Evolutionary conservation across 2,329 filamentous ascomycete genomes (phyloP), one percentile per base, ranked within the genome.

Genomic region (Bisporella sp.): DNA sequence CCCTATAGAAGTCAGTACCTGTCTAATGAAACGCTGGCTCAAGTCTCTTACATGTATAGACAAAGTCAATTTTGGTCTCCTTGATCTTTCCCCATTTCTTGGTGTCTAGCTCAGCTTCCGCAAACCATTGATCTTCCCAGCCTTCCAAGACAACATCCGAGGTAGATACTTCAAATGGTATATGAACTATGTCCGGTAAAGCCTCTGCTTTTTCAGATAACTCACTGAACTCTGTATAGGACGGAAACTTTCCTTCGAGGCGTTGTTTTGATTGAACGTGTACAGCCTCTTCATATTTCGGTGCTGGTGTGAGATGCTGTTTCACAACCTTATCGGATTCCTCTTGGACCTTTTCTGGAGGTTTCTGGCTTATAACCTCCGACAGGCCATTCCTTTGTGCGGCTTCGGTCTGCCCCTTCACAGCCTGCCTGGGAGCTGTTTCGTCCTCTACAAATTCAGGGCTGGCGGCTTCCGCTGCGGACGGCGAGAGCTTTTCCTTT

Each of bases 1-100:
- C 70, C 57, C 57, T 59, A 2, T 6, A 8, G 11, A 35, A 29
- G 5, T 54, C n/a, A 54, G 39, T 35, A 41, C 13, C 32, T 46
- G 9, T 7, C 37, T 35, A 32, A 8, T 11, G 30, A 12, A 12
- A 29, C 8, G 13, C 33, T 1, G n/a, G 9, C 12, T 5, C 3
- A 5, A 29, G 12, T 12, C 31, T 13, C 55, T 58, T 50, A 56
- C 70, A 71, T 60, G 68, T 69, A 50, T 71, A 71, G 7, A 72
- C 66, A 56, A 72, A 72, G 54, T 72, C 69, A 50, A 72, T 70
- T 47, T 68, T 70, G 9, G 70, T 64, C 52, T 72, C 70, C 3
- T 57, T 50, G 31, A 71, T 54, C 31, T 60, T 63, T 4, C 64
- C 66, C 39, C 62, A 54, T 45, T 55, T 61, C 11, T 62, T 57